Evolutionary conservation across 202 grass and related monocot species (phyloP).

Genomic region (Schoenoplectus tabernaemontani): DNA sequence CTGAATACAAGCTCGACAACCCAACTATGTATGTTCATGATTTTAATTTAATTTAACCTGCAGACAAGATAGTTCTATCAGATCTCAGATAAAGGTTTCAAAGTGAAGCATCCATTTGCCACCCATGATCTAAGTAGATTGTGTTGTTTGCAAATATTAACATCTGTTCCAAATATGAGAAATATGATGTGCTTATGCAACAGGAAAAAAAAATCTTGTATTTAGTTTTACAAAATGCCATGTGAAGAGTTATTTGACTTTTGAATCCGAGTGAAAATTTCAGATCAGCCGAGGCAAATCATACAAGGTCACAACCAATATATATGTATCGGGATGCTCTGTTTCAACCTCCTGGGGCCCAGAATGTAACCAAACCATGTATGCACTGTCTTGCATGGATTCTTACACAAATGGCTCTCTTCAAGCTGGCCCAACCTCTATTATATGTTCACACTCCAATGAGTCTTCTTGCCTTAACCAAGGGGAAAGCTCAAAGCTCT

Average conservation of each 20-base stretch:
- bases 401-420: constrained; percentile 40
- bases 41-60: not conserved
- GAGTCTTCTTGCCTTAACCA: constrained; percentile 57
- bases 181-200: not conserved
- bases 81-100: not conserved
- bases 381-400: constrained; percentile 64
- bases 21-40: not conserved
- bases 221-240: not conserved
- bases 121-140: not conserved
- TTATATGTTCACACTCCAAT: constrained; percentile 64
- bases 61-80: not conserved
- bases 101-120: not conserved
- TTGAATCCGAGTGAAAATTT: constrained; percentile 26
- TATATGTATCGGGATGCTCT: constrained; percentile 60
- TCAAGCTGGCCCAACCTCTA: constrained; percentile 27
- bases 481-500: constrained; percentile 59
- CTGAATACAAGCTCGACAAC: not conserved
- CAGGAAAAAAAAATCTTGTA: not conserved
- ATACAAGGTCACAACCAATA: constrained; percentile 53
- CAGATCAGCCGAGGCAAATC: constrained; percentile 88
- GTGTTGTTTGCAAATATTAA: not conserved
- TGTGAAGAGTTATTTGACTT: not conserved
- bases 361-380: constrained; percentile 62
- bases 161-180: not conserved
- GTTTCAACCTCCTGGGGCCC: constrained; percentile 53